Evolutionary conservation across 768 basidiomycete species (phyloP), one percentile per base, ranked within the genome.

Genomic region (Mycena haematopus): DNA sequence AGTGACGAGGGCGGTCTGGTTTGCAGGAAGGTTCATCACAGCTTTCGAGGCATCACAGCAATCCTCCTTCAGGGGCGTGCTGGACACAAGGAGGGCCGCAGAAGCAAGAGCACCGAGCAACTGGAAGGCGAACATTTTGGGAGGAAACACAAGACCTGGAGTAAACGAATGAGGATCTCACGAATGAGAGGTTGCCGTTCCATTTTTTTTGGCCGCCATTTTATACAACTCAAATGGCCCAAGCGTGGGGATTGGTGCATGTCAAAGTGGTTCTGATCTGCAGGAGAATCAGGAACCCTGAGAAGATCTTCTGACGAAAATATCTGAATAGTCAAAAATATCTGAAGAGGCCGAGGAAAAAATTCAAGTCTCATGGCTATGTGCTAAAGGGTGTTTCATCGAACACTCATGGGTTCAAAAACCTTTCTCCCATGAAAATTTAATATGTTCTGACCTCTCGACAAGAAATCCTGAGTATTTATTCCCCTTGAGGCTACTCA

Each of bases 101-200:
- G 71, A 55, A 29, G 69, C 57, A 65, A 72, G 55, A 27, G 68
- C 52, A 35, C 62, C 52, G 65, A 72, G 53, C 46, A 71, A 46
- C 55, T 66, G 67, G 58, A 65, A 53, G 56, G 70, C 51, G 61
- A 71, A 68, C 73, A 74, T 58, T 17, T 56, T 29, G 17, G 15
- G 2, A 56, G 13, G 1, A 44, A 25, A 31, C 3, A 44, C 27
- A 15, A 13, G 9, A 24, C 0, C 21, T 36, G 17, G 49, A 57
- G 13, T 45, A 49, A 38, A n/a, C 24, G 46, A 57, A 29, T 31
- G 29, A 9, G 29, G 35, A 46, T 35, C 44, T 55, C 44, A 29
- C 15, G 35, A 27, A 9, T 15, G 46, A 49, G 44, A 47, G 17
- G 35, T 35, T 55, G 54, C 2, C 10, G 25, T 25, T 25, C 44